Evolutionary conservation across 805 yeast genomes (phyloP).

Genomic region (Candida hispaniensis): DNA sequence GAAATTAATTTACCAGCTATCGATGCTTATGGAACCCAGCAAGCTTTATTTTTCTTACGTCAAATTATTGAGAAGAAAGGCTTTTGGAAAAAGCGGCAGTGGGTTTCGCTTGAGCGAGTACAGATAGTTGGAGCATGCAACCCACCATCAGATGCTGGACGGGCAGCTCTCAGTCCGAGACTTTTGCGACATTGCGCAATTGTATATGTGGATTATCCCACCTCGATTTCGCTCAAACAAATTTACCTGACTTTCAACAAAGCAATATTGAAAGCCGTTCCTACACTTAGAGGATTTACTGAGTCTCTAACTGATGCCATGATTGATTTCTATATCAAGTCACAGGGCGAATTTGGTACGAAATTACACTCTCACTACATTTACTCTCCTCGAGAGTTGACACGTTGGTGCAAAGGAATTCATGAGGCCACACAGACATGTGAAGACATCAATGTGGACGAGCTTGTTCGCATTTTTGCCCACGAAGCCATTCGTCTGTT

Average conservation of each 20-base stretch:
- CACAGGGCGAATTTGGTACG: slow-evolving; percentile 28
- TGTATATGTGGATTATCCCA: slow-evolving; percentile 73
- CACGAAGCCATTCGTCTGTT: slow-evolving; percentile 76
- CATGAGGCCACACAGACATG: slow-evolving; percentile 38
- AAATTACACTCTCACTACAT: slow-evolving; percentile 49
- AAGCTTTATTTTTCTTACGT: slow-evolving; percentile 58
- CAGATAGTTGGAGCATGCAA: slow-evolving; percentile 95
- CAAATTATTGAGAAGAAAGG: slow-evolving; percentile 65
- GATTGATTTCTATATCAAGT: slow-evolving; percentile 46
- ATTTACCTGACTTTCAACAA: slow-evolving; percentile 52
- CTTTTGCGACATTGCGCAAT: slow-evolving; percentile 58
- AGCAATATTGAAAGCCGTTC: slow-evolving; percentile 50
- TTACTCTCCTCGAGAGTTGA: slow-evolving; percentile 82
- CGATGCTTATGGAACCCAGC: slow-evolving; percentile 66
- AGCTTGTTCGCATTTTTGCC: slow-evolving; percentile 56
- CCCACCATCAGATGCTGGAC: slow-evolving; percentile 73
- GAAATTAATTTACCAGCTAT: slow-evolving; percentile 73
- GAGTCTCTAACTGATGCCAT: slow-evolving; percentile 49
- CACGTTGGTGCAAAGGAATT: slow-evolving; percentile 79
- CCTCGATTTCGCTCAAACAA: slow-evolving; percentile 44
- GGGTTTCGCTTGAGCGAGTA: slow-evolving; percentile 55
- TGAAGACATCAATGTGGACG: slow-evolving; percentile 32
- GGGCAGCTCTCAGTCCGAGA: slow-evolving; percentile 46
- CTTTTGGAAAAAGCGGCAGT: slow-evolving; percentile 59
- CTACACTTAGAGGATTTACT: slow-evolving; percentile 47